Conservation (phyloP, 306 rosid species). For the Notholithocarpus densiflorus region DNA sequence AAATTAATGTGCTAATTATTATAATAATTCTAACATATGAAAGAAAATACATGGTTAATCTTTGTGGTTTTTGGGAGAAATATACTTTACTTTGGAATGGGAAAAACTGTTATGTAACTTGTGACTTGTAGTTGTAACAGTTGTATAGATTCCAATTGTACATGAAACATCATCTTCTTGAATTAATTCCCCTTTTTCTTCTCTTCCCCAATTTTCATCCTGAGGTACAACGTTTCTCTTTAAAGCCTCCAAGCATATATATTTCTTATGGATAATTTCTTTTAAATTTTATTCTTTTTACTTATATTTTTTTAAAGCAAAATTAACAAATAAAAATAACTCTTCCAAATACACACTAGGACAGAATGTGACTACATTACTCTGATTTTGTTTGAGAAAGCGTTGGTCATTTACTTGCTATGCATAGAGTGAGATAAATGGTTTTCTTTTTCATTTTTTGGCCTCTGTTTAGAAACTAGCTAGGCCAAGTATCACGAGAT, state of each 20-base stretch:
- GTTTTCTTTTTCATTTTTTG: background rate
- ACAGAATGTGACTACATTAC: too few species aligned
- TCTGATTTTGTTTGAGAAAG: too few species aligned
- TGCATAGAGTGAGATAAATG: background rate
- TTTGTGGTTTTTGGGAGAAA: background rate
- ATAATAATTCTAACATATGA: background rate
- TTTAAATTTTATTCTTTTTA: too few species aligned
- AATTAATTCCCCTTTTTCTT: background rate
- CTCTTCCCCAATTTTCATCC: background rate
- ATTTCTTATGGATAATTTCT: too few species aligned
- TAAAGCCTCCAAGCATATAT: background rate
- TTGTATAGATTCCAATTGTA: slow-evolving; percentile 14
- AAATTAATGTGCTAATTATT: background rate
- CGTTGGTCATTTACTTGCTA: too few species aligned
- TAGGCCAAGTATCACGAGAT: background rate
- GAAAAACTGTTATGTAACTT: background rate
- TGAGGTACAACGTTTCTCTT: background rate
- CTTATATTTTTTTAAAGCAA: too few species aligned
- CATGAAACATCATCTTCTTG: background rate
- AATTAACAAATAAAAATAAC: too few species aligned
- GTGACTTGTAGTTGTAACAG: background rate
- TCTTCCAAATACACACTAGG: too few species aligned
- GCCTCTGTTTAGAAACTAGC: background rate
- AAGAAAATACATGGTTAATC: background rate
- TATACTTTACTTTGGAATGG: slow-evolving; percentile 7